These are phyloP conservation scores for Mycena indigotica DNA, from an alignment of 768 basidiomycete genomes.

Conservation along the genomic window DNA sequence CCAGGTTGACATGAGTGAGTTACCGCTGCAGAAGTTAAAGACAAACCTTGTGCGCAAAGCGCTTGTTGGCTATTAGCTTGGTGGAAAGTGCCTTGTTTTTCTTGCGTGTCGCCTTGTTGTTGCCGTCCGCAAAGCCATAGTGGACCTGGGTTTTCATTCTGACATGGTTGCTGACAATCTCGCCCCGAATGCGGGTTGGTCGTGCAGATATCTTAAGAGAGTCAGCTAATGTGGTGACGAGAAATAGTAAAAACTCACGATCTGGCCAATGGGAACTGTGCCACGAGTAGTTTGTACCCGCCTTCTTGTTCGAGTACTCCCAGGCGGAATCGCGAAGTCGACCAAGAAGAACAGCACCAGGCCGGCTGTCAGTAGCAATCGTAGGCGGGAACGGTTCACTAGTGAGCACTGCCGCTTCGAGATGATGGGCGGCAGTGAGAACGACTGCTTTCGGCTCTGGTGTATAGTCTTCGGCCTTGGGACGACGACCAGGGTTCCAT, in stretches of 20 bases:
- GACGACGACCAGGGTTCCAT: neutral
- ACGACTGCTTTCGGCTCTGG: neutral
- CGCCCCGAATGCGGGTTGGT: neutral
- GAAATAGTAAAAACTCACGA: neutral
- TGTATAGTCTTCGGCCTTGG: neutral
- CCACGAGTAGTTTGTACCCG: neutral
- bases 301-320: neutral
- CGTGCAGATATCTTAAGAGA: neutral
- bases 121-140: neutral
- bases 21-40: no score
- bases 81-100: neutral
- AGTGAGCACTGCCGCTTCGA: neutral
- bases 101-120: neutral
- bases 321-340: neutral
- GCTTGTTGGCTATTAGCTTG: neutral
- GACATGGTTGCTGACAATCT: neutral
- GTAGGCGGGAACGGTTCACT: neutral
- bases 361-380: neutral
- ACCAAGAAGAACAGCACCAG: neutral
- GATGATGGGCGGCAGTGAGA: neutral
- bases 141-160: neutral
- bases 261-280: neutral
- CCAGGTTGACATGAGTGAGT: neutral
- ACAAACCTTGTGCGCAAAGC: neutral
- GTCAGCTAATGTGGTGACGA: neutral